Base-by-base conservation (phyloP, 2,329 filamentous ascomycete species). In the Botryotinia calthae region DNA sequence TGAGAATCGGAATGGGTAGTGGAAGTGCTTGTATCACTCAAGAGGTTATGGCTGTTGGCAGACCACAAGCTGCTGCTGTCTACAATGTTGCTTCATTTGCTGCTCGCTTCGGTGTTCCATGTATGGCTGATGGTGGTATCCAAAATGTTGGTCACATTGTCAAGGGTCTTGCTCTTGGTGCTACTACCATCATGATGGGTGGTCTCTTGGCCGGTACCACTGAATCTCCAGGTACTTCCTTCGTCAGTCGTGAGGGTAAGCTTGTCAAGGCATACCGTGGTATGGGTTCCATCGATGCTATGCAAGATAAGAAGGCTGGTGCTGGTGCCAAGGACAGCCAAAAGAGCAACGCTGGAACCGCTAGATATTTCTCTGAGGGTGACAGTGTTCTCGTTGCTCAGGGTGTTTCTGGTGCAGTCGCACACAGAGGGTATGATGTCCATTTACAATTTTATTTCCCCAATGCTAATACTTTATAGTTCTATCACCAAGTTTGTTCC, bases 61-160 rank as follows among this genome's bases (percentile, higher is more conserved):
- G 96, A 80, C 96, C 96, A 73, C 96, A 99, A 85, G 96, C 97
- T 59, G 93, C 95, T 42, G 91, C 96, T 61, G 95, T 99, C 74
- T 94, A 93, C 86, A 93, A 91, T 78, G 96, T 99, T 79, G 91
- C 93, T 80, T 86, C 89, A 71, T 99, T 99, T 80, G 95, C 96
- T 70, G 92, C 92, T 73, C 91, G 90, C 78, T 99, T 99, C 80
- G 96, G 97, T 75, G 95, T 99, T 78, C 96, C 96, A 73, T 98
- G 95, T 85, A 98, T 99, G 81, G 96, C 96, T 74, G 96, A 99
- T 80, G 96, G 96, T 79, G 96, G 96, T 84, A 93, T 99, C 78
- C 96, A 99, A 84, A 99, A 99, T 81, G 93, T 99, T 77, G 96
- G 96, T 72, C 97, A 99, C 86, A 98, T 99, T 77, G 96, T 99